phyloP scores from a whole-genome alignment of 1,284 basidiomycete species.

The Pterula multifida region DNA sequence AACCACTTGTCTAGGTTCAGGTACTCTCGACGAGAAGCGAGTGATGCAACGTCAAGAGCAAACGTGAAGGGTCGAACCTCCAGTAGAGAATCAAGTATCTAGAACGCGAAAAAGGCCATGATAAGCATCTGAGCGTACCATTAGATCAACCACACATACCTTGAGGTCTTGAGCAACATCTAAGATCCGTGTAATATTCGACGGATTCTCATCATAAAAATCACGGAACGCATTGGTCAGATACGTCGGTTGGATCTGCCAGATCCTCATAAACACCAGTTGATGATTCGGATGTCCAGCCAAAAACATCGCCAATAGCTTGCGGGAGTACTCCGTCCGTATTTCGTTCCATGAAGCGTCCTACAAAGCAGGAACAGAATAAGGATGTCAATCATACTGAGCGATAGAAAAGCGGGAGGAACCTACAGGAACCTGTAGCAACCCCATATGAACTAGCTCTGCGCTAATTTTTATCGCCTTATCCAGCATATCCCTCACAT shows the following conservation, averaged over 20 bases:
- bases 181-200: constrained; percentile 89
- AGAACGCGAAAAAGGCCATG: constrained; percentile 1
- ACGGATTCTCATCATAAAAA: constrained; percentile 86
- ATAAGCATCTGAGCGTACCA: background rate
- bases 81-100: constrained; percentile 86
- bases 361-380: constrained; percentile 17
- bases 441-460: constrained; percentile 88
- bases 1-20: constrained; percentile 97
- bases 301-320: constrained; percentile 85
- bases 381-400: background rate
- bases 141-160: constrained; percentile 29
- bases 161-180: constrained; percentile 95
- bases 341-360: constrained; percentile 83
- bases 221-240: constrained; percentile 82
- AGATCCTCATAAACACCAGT: constrained; percentile 92
- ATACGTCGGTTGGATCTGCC: constrained; percentile 81
- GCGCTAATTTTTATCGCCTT: constrained; percentile 89
- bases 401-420: background rate
- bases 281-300: constrained; percentile 89
- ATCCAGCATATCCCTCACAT: constrained; percentile 82
- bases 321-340: constrained; percentile 76
- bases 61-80: constrained; percentile 82
- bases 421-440: constrained; percentile 82
- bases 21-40: constrained; percentile 88
- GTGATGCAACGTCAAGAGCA: constrained; percentile 84